A percentile compares a stretch with the other conserved stretches of the same genome.
phyloP scores from a whole-genome alignment of 179 eudicot species.

The Kewa caespitosa region DNA sequence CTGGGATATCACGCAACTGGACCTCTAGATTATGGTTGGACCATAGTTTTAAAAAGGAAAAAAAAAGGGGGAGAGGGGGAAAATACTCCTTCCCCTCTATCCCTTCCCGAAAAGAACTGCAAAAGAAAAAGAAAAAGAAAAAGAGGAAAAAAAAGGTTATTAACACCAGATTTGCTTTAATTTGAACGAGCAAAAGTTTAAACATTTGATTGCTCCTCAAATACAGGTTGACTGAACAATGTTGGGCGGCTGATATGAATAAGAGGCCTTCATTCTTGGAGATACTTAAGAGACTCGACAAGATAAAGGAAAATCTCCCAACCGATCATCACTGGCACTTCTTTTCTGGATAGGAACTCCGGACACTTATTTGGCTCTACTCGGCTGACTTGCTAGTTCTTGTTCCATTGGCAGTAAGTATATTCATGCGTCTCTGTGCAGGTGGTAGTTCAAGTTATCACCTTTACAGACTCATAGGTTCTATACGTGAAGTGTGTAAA shows the following conservation, averaged over 20 bases:
- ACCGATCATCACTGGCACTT: constrained; percentile 77
- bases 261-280: constrained; percentile 86
- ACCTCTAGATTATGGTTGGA: not conserved
- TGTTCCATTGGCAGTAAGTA: not conserved
- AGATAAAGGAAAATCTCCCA: constrained; percentile 58
- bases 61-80: not conserved
- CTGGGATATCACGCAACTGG: not conserved
- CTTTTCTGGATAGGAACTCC: constrained; percentile 42
- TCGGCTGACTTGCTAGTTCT: not conserved
- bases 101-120: too few species aligned
- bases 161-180: not conserved
- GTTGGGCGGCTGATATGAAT: constrained; percentile 86
- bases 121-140: too few species aligned
- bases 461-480: constrained; percentile 3
- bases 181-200: not conserved
- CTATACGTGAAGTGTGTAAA: constrained; percentile 15
- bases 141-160: not conserved
- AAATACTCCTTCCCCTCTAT: not conserved
- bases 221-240: constrained; percentile 62
- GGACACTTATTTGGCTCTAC: constrained; percentile 10
- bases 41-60: not conserved
- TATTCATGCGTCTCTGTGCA: constrained; percentile 15
- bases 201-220: not conserved
- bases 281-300: constrained; percentile 83
- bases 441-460: constrained; percentile 15